These are phyloP conservation scores for Yarrowia sp. DNA, from an alignment of 805 yeast species.

Conservation along the genomic window DNA sequence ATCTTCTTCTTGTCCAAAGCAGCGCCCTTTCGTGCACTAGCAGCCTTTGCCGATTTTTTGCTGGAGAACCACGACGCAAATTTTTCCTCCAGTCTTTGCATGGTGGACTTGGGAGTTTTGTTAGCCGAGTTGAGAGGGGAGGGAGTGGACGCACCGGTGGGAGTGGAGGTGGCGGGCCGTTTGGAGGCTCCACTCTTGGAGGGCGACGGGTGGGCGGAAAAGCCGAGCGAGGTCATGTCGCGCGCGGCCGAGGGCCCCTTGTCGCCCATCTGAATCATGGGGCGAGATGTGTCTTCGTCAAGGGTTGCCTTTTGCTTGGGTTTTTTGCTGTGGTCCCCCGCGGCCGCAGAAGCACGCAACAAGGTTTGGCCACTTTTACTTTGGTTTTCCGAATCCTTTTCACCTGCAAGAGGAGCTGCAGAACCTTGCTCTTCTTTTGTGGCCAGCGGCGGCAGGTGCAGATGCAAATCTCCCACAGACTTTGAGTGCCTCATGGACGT, in stretches of 20 bases:
- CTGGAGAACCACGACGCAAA: slow-evolving; percentile 36
- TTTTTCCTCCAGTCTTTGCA: slow-evolving; percentile 39
- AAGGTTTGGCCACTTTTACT: slow-evolving; percentile 17
- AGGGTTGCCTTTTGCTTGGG: slow-evolving; percentile 10
- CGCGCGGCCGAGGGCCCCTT: slow-evolving; percentile 31
- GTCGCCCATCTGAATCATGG: slow-evolving; percentile 35
- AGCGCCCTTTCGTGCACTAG: slow-evolving; percentile 1
- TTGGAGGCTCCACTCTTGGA: neutral
- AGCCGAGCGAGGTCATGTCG: slow-evolving; percentile 23
- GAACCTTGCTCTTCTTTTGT: slow-evolving; percentile 25
- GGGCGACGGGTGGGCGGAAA: slow-evolving; percentile 21
- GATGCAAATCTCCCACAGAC: slow-evolving; percentile 36
- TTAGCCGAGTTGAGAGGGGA: slow-evolving; percentile 9
- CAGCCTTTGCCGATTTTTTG: slow-evolving; percentile 6
- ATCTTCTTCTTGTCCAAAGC: slow-evolving; percentile 7
- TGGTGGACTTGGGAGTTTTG: slow-evolving; percentile 38
- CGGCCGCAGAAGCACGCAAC: slow-evolving; percentile 1
- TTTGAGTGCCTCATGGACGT: slow-evolving; percentile 29
- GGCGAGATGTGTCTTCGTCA: slow-evolving; percentile 1
- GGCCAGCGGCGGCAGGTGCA: slow-evolving; percentile 26
- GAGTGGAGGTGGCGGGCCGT: neutral
- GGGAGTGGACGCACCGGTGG: neutral
- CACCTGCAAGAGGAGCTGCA: slow-evolving; percentile 12
- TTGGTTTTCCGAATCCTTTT: neutral
- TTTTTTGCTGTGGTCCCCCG: neutral